Evolutionary conservation across 352 stramenopile species (phyloP).

Genomic region (Thraustochytrium sp.): DNA sequence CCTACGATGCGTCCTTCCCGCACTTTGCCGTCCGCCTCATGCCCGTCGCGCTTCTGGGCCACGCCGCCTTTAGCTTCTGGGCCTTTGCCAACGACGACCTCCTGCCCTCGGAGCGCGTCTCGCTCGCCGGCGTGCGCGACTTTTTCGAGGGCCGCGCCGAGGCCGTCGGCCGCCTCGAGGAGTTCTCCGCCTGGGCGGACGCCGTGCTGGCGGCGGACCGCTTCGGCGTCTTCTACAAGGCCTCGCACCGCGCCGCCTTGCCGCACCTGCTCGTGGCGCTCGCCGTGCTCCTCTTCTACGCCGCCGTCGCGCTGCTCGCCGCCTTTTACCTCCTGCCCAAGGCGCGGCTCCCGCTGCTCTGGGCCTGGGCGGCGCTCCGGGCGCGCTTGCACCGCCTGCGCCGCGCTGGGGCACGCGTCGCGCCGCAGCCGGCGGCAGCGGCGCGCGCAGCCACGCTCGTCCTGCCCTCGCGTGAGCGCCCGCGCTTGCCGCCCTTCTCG

Average conservation of each 20-base stretch:
- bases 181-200: not conserved
- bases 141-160: not conserved
- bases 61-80: conserved; percentile 20
- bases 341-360: not conserved
- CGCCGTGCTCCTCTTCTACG: not conserved
- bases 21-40: not conserved
- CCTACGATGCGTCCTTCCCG: not conserved
- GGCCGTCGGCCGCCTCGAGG: not conserved
- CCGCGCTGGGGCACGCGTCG: not conserved
- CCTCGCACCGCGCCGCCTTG: not conserved
- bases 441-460: no score
- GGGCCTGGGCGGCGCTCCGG: not conserved
- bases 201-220: not conserved
- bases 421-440: not conserved
- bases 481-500: not conserved
- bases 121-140: not conserved
- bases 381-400: not conserved
- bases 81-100: conserved; percentile 17
- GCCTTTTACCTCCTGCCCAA: not conserved
- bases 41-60: not conserved
- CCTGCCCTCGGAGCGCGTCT: not conserved
- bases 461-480: no score
- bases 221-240: not conserved
- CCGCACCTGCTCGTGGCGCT: not conserved
- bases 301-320: not conserved